Evolutionary conservation across 306 rosid species (phyloP).

Genomic region (Trichosanthes truncata): DNA sequence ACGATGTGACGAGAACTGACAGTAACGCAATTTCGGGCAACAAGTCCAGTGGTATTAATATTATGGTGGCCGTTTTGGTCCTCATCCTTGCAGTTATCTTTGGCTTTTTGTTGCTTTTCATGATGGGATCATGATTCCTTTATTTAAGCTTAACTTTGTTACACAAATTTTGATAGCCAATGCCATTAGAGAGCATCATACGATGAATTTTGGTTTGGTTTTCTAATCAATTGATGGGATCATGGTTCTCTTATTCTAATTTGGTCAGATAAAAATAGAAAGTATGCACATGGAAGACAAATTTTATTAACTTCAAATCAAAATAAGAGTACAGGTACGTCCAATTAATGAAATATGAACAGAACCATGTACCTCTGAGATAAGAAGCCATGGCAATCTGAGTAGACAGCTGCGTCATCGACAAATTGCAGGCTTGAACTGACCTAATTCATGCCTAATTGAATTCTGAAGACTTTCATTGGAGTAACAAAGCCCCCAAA

Average conservation of each 20-base stretch:
- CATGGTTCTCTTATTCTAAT: neutral
- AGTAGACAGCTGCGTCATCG: neutral
- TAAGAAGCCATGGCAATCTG: neutral
- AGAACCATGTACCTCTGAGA: neutral
- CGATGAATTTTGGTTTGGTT: neutral
- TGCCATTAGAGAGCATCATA: neutral
- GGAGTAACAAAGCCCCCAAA: neutral
- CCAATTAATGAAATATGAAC: neutral
- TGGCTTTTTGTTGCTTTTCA: conserved; percentile 33
- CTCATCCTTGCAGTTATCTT: conserved; percentile 42
- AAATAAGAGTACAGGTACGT: neutral
- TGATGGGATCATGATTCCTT: neutral
- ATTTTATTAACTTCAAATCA: neutral
- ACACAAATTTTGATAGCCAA: neutral
- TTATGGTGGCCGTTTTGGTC: conserved; percentile 35
- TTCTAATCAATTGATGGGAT: neutral
- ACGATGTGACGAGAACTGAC: conserved; percentile 11
- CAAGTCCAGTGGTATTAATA: conserved; percentile 25
- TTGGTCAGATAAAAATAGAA: neutral
- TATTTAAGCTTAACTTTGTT: neutral
- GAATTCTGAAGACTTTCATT: neutral
- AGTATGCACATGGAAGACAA: neutral
- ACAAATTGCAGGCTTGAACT: neutral
- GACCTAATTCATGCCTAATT: neutral
- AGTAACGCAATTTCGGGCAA: conserved; percentile 16